phyloP scores from a whole-genome alignment of 2,329 filamentous ascomycete species.

The Cladosporium phlei region DNA sequence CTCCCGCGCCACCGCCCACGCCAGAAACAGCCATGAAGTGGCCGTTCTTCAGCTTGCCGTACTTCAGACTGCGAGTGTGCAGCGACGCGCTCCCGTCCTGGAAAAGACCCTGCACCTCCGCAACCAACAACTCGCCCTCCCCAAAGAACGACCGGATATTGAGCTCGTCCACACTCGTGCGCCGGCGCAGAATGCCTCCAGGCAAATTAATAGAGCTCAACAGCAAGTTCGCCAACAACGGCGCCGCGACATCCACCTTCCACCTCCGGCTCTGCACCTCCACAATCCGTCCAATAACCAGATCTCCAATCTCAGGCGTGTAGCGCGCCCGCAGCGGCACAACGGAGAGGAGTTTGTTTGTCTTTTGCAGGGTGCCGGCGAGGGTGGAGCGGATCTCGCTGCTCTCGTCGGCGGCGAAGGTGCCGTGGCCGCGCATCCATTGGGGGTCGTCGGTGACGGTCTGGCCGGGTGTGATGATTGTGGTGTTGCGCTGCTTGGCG shows the following conservation, averaged over 20 bases:
- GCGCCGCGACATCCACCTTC: conserved; percentile 89
- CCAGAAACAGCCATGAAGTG: conserved; percentile 79
- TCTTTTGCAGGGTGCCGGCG: conserved; percentile 83
- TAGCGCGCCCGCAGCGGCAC: conserved; percentile 87
- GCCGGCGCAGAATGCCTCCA: conserved; percentile 82
- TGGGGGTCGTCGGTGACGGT: conserved; percentile 85
- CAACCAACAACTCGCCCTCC: conserved; percentile 88
- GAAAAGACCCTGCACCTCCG: conserved; percentile 88
- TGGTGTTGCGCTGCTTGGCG: conserved; percentile 26
- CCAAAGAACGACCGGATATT: conserved; percentile 97
- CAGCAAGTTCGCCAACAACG: conserved; percentile 77
- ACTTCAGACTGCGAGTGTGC: conserved; percentile 86
- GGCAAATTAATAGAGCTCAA: conserved; percentile 91
- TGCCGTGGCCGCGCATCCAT: conserved; percentile 98
- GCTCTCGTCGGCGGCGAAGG: conserved; percentile 62
- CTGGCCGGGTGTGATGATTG: conserved; percentile 83
- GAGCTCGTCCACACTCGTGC: conserved; percentile 92
- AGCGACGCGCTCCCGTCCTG: conserved; percentile 79
- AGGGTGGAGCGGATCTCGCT: conserved; percentile 81
- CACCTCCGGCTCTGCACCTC: conserved; percentile 91
- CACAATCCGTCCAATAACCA: conserved; percentile 88
- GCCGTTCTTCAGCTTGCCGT: conserved; percentile 92
- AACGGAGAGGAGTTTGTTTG: conserved; percentile 94
- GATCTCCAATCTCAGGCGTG: conserved; percentile 90
- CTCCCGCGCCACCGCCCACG: conserved; percentile 71